Evolutionary conservation across 345 rosid genomes (phyloP).

Genomic region (Camelina sativa): DNA sequence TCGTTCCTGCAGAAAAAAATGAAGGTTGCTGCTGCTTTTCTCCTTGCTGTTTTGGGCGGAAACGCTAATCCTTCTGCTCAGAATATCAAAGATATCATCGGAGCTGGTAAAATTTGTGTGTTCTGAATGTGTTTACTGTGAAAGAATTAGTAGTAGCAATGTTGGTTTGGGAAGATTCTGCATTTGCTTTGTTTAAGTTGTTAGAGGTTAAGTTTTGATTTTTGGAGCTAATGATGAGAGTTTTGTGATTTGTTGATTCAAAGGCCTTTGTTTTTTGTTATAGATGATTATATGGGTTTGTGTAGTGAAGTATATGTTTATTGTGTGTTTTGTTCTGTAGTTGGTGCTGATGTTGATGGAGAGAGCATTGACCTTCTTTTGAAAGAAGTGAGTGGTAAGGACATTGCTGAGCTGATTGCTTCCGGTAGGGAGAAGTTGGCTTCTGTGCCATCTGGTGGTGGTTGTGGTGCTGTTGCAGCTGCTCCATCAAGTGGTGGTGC

Average conservation of each 20-base stretch:
- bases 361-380: slow-evolving; percentile 63
- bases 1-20: slow-evolving; percentile 41
- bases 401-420: slow-evolving; percentile 69
- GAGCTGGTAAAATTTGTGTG: slow-evolving; percentile 51
- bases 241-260: neutral
- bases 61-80: slow-evolving; percentile 59
- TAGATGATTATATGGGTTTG: neutral
- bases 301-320: neutral
- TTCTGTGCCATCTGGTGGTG: slow-evolving; percentile 73
- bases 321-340: slow-evolving; percentile 29
- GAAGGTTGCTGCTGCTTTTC: slow-evolving; percentile 75
- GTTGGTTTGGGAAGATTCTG: neutral
- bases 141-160: neutral
- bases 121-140: neutral
- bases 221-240: neutral
- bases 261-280: neutral
- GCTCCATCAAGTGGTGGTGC: slow-evolving; percentile 51
- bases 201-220: neutral
- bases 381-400: slow-evolving; percentile 64
- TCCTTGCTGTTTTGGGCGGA: slow-evolving; percentile 77
- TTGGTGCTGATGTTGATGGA: slow-evolving; percentile 73
- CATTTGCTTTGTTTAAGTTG: neutral
- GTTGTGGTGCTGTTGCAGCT: slow-evolving; percentile 47
- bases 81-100: slow-evolving; percentile 64
- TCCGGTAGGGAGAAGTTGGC: slow-evolving; percentile 78